Base-by-base conservation (phyloP, 371 early-diverging fungal genomes). In the Basidiobolus heterosporus region DNA sequence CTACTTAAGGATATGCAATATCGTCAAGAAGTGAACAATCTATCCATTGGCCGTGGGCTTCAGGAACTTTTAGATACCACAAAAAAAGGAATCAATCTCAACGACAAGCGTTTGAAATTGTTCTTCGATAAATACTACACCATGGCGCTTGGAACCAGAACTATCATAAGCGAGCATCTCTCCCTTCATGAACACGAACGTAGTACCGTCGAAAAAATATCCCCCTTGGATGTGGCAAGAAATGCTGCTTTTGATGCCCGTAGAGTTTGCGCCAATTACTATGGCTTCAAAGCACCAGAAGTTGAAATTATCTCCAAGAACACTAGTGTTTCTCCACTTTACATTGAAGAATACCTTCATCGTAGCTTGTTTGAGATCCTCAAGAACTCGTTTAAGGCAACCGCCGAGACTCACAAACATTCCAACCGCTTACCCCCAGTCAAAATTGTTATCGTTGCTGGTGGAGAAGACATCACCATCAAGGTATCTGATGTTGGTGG, bases 291-390 rank as follows among this genome's bases (percentile, higher is more conserved):
- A 2, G 58, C 70, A 8, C 73, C 75, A 0, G 60, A 62, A 0
- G 60, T 74, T 21, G 52, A 65, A 20, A 56, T 74, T 37, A 61
- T 70, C 20, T 65, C 70, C n/a, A 65, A 65, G 13, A 62, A 65
- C 36, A 65, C 69, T 0, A 55, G 54, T 2, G 55, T 70, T 8
- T 61, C 72, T 3, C 64, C 79, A 18, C 69, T 68, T 3, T 76
- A 73, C 51, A 66, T 79, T 19, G 78, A 75, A 3, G 69, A 66
- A 39, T 58, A 76, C 40, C 59, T 84, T 23, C 73, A 81, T 55
- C 67, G 80, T 48, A 69, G 80, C 45, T 58, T 82, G 30, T 80
- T 71, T 48, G 79, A 80, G 55, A 65, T 78, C 11, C 61, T 71
- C 42, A 63, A 74, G 36, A 60, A 78, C 35, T 69, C 80, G 0